Percentiles rank a stretch among this genome's conserved stretches.
These are phyloP conservation scores for Komagataella pastoris DNA, from an alignment of 805 yeast genomes.

Conservation along the genomic window DNA sequence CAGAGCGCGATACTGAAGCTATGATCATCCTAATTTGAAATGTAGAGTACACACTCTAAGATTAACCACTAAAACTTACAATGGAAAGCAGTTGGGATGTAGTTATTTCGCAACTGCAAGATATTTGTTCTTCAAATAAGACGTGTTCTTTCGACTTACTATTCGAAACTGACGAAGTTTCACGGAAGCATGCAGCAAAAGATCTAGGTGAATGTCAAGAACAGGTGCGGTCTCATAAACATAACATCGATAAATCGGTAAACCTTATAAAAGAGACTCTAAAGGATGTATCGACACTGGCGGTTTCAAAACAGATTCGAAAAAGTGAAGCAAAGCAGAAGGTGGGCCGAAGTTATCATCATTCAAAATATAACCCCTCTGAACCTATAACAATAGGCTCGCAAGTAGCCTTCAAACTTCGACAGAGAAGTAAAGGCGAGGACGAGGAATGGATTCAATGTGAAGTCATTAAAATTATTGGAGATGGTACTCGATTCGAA, in stretches of 20 bases:
- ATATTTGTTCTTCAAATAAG: slow-evolving; percentile 51
- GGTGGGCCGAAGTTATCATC: slow-evolving; percentile 13
- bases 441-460: slow-evolving; percentile 95
- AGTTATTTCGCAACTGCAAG: slow-evolving; percentile 54
- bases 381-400: slow-evolving; percentile 52
- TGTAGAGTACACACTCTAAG: neutral
- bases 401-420: slow-evolving; percentile 79
- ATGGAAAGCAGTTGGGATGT: slow-evolving; percentile 61
- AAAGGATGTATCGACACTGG: slow-evolving; percentile 22
- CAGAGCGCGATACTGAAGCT: neutral
- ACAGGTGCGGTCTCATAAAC: slow-evolving; percentile 35
- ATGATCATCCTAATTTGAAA: neutral
- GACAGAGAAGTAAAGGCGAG: slow-evolving; percentile 40
- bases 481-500: slow-evolving; percentile 69
- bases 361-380: slow-evolving; percentile 45
- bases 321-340: slow-evolving; percentile 11
- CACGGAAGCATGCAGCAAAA: slow-evolving; percentile 23
- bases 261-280: slow-evolving; percentile 26
- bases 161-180: slow-evolving; percentile 16
- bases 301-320: slow-evolving; percentile 3
- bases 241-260: slow-evolving; percentile 41
- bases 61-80: neutral
- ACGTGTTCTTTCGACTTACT: slow-evolving; percentile 31
- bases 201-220: slow-evolving; percentile 16
- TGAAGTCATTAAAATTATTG: slow-evolving; percentile 64